These are phyloP conservation scores for Sclerotinia borealis DNA, from an alignment of 2,329 filamentous ascomycete species.

Conservation along the genomic window DNA sequence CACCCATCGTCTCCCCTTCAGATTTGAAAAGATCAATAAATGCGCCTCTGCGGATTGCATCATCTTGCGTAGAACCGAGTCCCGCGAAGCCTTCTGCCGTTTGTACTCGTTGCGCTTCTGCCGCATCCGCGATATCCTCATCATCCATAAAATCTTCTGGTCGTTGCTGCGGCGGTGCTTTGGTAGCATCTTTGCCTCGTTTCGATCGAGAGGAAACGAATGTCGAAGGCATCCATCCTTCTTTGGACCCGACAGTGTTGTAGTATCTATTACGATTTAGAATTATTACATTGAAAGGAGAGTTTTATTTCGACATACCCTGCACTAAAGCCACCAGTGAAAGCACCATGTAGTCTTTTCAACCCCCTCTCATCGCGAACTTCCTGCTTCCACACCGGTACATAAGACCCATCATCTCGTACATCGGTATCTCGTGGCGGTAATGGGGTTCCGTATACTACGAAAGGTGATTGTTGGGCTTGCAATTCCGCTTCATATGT, in stretches of 20 bases:
- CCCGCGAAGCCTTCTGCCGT: slow-evolving; percentile 70
- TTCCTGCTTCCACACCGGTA: slow-evolving; percentile 98
- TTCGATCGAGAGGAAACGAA: slow-evolving; percentile 86
- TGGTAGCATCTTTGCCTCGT: slow-evolving; percentile 61
- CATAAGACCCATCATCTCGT: slow-evolving; percentile 85
- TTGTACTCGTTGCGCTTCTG: slow-evolving; percentile 68
- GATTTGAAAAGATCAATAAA: slow-evolving; percentile 68
- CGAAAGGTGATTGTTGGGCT: slow-evolving; percentile 64
- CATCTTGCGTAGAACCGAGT: slow-evolving; percentile 60
- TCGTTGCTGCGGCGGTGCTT: slow-evolving; percentile 48
- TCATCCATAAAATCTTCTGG: slow-evolving; percentile 98
- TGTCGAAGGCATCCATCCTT: slow-evolving; percentile 89
- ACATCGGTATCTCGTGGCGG: slow-evolving; percentile 68
- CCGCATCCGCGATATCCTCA: slow-evolving; percentile 83
- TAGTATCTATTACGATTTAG: slow-evolving; percentile 62
- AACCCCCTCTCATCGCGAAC: slow-evolving; percentile 87
- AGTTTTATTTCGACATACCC: slow-evolving; percentile 72
- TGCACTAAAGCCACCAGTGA: slow-evolving; percentile 94
- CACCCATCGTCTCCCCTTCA: slow-evolving; percentile 78
- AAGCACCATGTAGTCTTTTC: slow-evolving; percentile 89
- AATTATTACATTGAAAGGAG: slow-evolving; percentile 15
- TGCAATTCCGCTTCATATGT: slow-evolving; percentile 71
- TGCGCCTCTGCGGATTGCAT: slow-evolving; percentile 42
- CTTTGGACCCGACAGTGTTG: slow-evolving; percentile 96
- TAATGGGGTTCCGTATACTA: slow-evolving; percentile 77